Conservation (phyloP, 768 basidiomycete species). For the Tulasnella sp. region DNA sequence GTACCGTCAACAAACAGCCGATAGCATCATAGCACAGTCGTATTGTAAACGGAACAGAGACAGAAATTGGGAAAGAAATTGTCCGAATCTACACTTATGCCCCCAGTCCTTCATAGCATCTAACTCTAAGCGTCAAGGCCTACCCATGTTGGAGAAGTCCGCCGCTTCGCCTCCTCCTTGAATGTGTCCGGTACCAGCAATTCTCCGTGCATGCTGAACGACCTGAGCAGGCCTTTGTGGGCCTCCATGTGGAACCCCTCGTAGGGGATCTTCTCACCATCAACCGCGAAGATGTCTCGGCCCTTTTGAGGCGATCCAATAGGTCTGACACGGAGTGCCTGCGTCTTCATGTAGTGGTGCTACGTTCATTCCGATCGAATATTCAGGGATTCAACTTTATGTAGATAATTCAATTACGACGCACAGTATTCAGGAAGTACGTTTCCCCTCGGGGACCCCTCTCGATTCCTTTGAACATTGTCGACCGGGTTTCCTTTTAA, state of each 20-base stretch:
- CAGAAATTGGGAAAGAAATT: no score
- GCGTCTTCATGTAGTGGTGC: constrained; percentile 64
- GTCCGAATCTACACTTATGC: no score
- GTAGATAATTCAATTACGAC: constrained; percentile 20
- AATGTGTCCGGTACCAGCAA: constrained; percentile 6
- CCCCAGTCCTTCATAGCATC: no score
- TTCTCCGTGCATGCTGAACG: constrained; percentile 21
- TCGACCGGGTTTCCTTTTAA: constrained; percentile 37
- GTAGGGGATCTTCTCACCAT: constrained; percentile 70
- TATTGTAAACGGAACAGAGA: no score
- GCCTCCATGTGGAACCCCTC: constrained; percentile 70
- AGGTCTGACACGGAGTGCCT: constrained; percentile 63
- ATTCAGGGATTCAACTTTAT: not conserved
- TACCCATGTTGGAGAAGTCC: no score
- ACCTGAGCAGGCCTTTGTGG: constrained; percentile 43
- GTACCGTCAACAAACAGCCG: no score
- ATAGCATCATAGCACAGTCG: no score
- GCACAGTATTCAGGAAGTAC: constrained; percentile 54
- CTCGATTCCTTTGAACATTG: constrained; percentile 43
- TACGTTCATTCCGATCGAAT: constrained; percentile 26
- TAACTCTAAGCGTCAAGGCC: no score
- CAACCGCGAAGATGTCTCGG: constrained; percentile 43
- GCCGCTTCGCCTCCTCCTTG: not conserved
- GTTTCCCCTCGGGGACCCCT: constrained; percentile 50
- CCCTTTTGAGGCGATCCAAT: constrained; percentile 36